Base-by-base conservation (phyloP, 2,329 filamentous ascomycete genomes). In the Microcera coccophila region DNA sequence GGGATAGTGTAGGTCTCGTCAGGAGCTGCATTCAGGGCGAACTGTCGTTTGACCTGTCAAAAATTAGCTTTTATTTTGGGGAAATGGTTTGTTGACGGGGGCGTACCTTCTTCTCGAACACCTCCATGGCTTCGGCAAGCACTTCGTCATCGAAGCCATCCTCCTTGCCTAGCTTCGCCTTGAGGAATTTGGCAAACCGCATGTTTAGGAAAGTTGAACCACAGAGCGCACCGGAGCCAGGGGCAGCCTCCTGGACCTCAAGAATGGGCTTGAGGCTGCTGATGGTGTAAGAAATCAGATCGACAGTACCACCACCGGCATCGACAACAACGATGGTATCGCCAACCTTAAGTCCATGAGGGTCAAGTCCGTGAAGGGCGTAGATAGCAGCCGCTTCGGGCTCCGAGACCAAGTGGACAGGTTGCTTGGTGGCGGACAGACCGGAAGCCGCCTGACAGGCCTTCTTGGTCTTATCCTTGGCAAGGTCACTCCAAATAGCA, bases 401-500 rank as follows among this genome's bases (percentile, higher is more conserved):
- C 43, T 76, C 73, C 0, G 71, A 73, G 15, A 75, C 58, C 4
- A 75, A 59, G 15, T 69, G 62, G 10, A 73, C 66, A 5, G 62
- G 61, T 1, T 57, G 46, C 12, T 55, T 55, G 36, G 57, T 48
- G 2, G 54, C 45, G 4, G 55, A 61, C 3, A 68, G 53, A 8
- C 59, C 60, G 2, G 54, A 50, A 12, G 68, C 65, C 10, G 53
- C 57, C 44, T 67, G 55, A 32, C 68, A 72, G 14, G 73, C 73
- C 38, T 67, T 62, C 35, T 64, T 62, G 1, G 73, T 79, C 45
- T 67, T 69, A 29, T 75, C 64, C 35, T 74, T 77, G 39, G 75
- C 73, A 4, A 66, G 59, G 32, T 78, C 74, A 35, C 68, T 74
- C 76, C 76, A 80, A 5, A 79, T 73, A 5, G 76, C 75, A 1